Evolutionary conservation across 176 grass and related monocot species (phyloP), one percentile per base, ranked within the genome.

Genomic region (Oropetium thomaeum): DNA sequence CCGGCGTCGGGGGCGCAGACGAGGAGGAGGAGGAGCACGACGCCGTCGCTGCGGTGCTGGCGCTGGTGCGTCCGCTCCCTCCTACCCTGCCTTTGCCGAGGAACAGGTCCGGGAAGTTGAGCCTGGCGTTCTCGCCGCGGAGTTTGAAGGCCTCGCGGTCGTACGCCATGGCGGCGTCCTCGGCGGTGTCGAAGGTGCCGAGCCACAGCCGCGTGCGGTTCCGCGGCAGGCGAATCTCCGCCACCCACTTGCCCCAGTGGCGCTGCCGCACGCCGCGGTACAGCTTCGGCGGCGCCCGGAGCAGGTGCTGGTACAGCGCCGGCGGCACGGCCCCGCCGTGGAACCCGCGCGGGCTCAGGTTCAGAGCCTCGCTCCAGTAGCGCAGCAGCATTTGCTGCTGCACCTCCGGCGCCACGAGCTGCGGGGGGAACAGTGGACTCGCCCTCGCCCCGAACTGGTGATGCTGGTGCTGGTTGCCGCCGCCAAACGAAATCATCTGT

Each of bases 241-340:
- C 91, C 63, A 99, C 96, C 96, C 96, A 99, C 76, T 95, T 99
- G 13, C 96, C 96, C 96, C 96, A 99, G 87, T 99, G 96, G 3
- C 96, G 78, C 85, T 99, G 96, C 67, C 96, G 71, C 69, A 99
- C 96, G 28, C 96, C 96, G 20, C 96, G 91, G 76, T 95, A 99
- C 37, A 99, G 81, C 82, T 99, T 95, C 5, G 89, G 61, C 5
- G 82, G 79, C 45, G 83, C 67, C 27, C 70, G 87, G 39, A 93
- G 74, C 55, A 81, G 70, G 8, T 83, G 81, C 74, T 82, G 84
- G 79, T 77, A 89, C 66, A 89, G 70, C 51, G 78, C 61, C 53
- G 85, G 83, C 48, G 83, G 85, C 77, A 83, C 43, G 42, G 62
- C 58, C 22, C 73, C 77, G 72, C n/a, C 79, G n/a, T 78, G 74